Percentiles rank a stretch among this genome's conserved stretches.
These are phyloP conservation scores for Aphanomyces invadans DNA, from an alignment of 352 stramenopile genomes.

Conservation along the genomic window DNA sequence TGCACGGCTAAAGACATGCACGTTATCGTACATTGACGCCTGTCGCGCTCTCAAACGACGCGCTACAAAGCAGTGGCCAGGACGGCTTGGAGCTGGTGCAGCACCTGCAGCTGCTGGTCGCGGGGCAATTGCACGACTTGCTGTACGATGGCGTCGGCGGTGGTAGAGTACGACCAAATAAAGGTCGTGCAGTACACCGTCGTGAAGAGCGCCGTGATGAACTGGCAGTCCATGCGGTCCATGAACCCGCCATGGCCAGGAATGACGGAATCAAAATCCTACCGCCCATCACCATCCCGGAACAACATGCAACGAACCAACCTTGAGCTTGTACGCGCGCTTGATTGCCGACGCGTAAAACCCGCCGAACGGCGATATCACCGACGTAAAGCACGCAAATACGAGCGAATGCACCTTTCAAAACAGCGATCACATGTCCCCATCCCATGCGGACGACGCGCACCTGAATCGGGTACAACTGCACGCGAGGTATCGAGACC, in stretches of 20 bases:
- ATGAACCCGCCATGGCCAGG: conserved; percentile 96
- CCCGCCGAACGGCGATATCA: conserved; percentile 98
- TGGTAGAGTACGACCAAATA: conserved; percentile 53
- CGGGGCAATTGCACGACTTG: conserved; percentile 52
- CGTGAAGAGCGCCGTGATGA: conserved; percentile 92
- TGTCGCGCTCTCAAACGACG: too few species aligned
- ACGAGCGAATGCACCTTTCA: conserved; percentile 91
- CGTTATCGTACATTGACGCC: too few species aligned
- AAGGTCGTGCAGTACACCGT: conserved; percentile 98
- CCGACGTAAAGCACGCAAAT: conserved; percentile 94
- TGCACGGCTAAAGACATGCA: too few species aligned
- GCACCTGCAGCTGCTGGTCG: conserved; percentile 61
- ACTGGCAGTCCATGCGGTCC: conserved; percentile 97
- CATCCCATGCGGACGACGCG: background rate
- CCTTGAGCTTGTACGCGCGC: conserved; percentile 96
- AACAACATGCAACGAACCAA: background rate
- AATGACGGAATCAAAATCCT: conserved; percentile 98
- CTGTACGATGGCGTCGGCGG: conserved; percentile 61
- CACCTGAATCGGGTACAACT: conserved; percentile 82
- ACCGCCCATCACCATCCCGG: background rate
- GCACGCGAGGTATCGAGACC: conserved; percentile 60
- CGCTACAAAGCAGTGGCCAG: too few species aligned
- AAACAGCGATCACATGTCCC: conserved; percentile 35
- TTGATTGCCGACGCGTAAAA: conserved; percentile 99
- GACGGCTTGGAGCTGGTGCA: conserved; percentile 58